Evolutionary conservation across 495 filamentous ascomycete species (phyloP).

Genomic region (Talaromyces nanjingensis): DNA sequence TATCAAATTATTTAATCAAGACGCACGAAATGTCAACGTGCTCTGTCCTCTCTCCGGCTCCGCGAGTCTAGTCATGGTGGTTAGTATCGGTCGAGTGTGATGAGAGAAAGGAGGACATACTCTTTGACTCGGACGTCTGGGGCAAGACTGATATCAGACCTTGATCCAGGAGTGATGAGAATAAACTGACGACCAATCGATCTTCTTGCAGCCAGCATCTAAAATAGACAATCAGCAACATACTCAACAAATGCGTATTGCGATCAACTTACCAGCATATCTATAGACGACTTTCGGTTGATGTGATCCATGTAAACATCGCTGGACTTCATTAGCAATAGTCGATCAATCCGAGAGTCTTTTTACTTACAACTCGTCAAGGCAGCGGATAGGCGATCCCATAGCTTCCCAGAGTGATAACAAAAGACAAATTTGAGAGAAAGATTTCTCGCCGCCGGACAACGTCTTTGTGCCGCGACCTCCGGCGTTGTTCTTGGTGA

Average conservation of each 20-base stretch:
- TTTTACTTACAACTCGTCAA: constrained; percentile 79
- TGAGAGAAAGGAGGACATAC: constrained; percentile 36
- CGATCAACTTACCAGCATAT: constrained; percentile 73
- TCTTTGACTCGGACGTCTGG: constrained; percentile 81
- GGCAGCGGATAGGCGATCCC: constrained; percentile 86
- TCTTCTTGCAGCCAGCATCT: constrained; percentile 77
- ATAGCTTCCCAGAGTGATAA: constrained; percentile 96
- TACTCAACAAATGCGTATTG: constrained; percentile 14
- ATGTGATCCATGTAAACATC: constrained; percentile 99
- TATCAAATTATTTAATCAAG: neutral
- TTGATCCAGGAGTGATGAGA: constrained; percentile 89
- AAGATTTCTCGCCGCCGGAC: constrained; percentile 94
- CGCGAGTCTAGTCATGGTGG: neutral
- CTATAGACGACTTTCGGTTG: constrained; percentile 87
- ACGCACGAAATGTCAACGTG: constrained; percentile 5
- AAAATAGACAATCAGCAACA: neutral
- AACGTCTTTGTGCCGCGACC: constrained; percentile 84
- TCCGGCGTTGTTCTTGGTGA: constrained; percentile 50
- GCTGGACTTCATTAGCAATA: constrained; percentile 30
- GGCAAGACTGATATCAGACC: constrained; percentile 59
- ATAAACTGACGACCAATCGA: constrained; percentile 91
- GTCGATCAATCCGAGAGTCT: neutral
- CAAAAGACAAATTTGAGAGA: constrained; percentile 90
- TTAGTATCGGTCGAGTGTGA: neutral
- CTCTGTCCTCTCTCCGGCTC: constrained; percentile 10